These are phyloP conservation scores for Coniochaeta sp. DNA, from an alignment of 2,329 filamentous ascomycete genomes.

Conservation along the genomic window DNA sequence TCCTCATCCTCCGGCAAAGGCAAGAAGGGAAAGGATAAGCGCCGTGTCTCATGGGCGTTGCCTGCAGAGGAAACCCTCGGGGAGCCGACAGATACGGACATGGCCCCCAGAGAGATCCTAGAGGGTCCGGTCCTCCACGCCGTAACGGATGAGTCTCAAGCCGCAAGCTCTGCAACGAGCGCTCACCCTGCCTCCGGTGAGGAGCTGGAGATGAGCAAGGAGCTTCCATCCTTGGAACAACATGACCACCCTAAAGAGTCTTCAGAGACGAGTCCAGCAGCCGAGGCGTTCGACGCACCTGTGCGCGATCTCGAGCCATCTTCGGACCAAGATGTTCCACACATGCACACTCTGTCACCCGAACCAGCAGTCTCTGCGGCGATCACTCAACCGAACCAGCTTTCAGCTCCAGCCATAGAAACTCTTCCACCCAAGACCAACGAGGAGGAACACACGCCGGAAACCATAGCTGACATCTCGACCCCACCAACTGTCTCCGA, in stretches of 20 bases:
- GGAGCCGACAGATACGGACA: not conserved
- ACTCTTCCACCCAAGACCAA: not conserved
- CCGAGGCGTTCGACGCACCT: not conserved
- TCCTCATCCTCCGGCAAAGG: conserved; percentile 18
- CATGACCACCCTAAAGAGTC: not conserved
- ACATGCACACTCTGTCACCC: not conserved
- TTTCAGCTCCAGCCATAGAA: not conserved
- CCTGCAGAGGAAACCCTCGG: not conserved
- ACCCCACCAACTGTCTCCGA: not conserved
- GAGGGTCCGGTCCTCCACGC: not conserved
- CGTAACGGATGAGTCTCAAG: not conserved
- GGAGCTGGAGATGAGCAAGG: not conserved
- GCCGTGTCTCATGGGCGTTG: not conserved
- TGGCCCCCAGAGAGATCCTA: not conserved
- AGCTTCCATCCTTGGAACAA: not conserved
- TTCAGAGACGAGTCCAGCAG: not conserved
- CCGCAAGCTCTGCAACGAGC: not conserved
- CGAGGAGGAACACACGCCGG: not conserved
- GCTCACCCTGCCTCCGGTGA: not conserved
- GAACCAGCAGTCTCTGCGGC: not conserved
- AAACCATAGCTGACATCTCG: not conserved
- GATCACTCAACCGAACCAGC: not conserved
- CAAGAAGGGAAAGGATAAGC: conserved; percentile 13
- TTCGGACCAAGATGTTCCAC: not conserved
- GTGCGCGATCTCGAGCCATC: not conserved